Conservation (phyloP, 2,329 filamentous ascomycete genomes). For the Penicillium sp. region DNA sequence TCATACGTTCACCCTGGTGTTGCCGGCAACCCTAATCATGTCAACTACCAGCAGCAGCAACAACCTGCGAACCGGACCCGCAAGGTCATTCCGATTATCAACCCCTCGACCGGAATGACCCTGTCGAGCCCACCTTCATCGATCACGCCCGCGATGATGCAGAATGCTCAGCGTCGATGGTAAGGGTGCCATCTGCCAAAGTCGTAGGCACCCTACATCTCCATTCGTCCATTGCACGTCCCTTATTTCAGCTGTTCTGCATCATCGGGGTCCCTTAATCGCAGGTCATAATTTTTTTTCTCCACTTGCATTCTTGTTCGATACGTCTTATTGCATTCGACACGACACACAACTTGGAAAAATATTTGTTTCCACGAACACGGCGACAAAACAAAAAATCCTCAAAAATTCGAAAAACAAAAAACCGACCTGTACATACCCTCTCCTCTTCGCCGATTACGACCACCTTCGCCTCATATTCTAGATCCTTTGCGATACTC, state of each 20-base stretch:
- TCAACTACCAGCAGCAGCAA: slow-evolving; percentile 94
- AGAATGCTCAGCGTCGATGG: slow-evolving; percentile 48
- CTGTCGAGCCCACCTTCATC: slow-evolving; percentile 84
- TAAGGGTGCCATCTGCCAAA: slow-evolving; percentile 27
- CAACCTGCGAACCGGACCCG: slow-evolving; percentile 85
- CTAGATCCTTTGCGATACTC: slow-evolving; percentile 37
- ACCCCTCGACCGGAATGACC: slow-evolving; percentile 83
- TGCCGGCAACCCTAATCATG: slow-evolving; percentile 63
- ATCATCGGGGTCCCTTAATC: slow-evolving; percentile 38
- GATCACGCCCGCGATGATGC: slow-evolving; percentile 64
- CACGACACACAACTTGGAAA: slow-evolving; percentile 29
- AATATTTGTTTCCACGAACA: slow-evolving; percentile 28
- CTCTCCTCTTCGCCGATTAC: slow-evolving; percentile 31
- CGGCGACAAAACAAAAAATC: slow-evolving; percentile 28
- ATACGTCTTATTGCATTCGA: slow-evolving; percentile 31
- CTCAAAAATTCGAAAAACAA: slow-evolving; percentile 27
- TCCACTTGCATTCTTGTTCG: slow-evolving; percentile 27
- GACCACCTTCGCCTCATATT: slow-evolving; percentile 33
- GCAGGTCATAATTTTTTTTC: slow-evolving; percentile 34
- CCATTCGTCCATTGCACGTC: slow-evolving; percentile 32
- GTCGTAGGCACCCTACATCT: slow-evolving; percentile 25
- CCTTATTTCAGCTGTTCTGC: slow-evolving; percentile 33
- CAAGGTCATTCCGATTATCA: slow-evolving; percentile 97
- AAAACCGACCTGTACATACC: slow-evolving; percentile 38
- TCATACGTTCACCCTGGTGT: slow-evolving; percentile 63